Conservation (phyloP, 2,329 filamentous ascomycete genomes). For the Ophioceras dolichostomum region DNA sequence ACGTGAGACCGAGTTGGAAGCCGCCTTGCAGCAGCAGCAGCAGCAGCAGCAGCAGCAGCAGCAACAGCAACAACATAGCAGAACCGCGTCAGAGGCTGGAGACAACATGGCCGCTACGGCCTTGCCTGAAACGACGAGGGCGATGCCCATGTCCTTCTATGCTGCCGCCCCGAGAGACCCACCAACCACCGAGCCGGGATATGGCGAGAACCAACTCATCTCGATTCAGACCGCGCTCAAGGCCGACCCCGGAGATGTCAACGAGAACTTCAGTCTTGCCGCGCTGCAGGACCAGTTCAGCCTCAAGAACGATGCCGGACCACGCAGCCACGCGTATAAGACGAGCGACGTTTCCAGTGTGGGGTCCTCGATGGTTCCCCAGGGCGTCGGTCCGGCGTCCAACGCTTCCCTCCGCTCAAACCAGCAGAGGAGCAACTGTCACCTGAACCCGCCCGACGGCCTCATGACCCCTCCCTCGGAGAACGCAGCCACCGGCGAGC, state of each 20-base stretch:
- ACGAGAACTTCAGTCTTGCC: slow-evolving; percentile 2
- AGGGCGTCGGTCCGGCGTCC: slow-evolving; percentile 19
- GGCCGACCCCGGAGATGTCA: too few relatives aligned
- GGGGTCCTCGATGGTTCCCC: slow-evolving; percentile 23
- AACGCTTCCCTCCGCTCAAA: slow-evolving; percentile 8
- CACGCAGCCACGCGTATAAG: slow-evolving; percentile 15
- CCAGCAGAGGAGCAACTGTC: slow-evolving; percentile 6
- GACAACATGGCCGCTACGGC: neutral
- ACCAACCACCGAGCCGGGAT: too few relatives aligned
- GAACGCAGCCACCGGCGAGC: slow-evolving; percentile 20
- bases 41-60: slow-evolving; percentile 11
- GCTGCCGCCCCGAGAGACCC: neutral
- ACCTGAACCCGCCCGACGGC: slow-evolving; percentile 10
- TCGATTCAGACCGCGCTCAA: too few relatives aligned
- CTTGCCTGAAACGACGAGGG: neutral
- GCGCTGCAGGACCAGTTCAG: slow-evolving; percentile 10
- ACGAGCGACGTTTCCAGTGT: slow-evolving; percentile 25
- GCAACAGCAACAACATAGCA: slow-evolving; percentile 6
- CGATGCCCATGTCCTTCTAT: neutral
- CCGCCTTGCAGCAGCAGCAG: slow-evolving; percentile 13
- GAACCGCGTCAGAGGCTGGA: neutral
- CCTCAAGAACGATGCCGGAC: slow-evolving; percentile 12
- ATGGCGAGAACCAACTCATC: too few relatives aligned
- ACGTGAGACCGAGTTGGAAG: slow-evolving; percentile 14
- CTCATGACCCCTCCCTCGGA: slow-evolving; percentile 28